Base-by-base conservation (phyloP, 75 land plant genomes). In the Picea sitchensis region DNA sequence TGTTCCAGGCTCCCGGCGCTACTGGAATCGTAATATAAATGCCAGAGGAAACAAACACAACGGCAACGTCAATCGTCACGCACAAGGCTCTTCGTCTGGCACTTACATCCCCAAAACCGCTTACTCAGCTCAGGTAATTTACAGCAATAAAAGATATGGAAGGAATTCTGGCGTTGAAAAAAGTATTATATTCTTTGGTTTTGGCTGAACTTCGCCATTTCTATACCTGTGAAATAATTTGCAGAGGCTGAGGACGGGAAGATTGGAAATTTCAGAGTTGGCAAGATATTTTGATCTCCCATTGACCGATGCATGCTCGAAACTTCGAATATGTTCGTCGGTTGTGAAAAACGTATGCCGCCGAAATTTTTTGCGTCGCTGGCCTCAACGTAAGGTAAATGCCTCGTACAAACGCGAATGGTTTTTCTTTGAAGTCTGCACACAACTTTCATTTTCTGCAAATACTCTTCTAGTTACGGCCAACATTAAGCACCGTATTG, bases 351-450 rank as follows among this genome's bases (percentile, higher is more conserved):
- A 88, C 18, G 78, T 82, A 23, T 88, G 89, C 76, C 83, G 89
- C 20, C 65, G 82, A 59, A 77, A 88, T 74, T 82, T 82, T 8
- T 65, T 88, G 76, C 57, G 64, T 5, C 79, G 89, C 30, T 88
- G 89, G 89, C 89, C 89, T 59, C 78, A 82, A 69, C 84, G 89
- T 56, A 85, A 88, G 84, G 89, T 84, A 74, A 47, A 8, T 6
- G 11, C 8, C 7, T 8, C 5, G 0, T 5, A 5, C 5, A 47
- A 7, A 6, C 5, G 8, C 7, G 11, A 1, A 47, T 47, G 54
- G 11, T 47, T 6, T 7, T 6, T 7, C 8, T 7, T 8, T 6
- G 1, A 8, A 47, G 7, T 47, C 38, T 36, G 38, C 38, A 26
- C 26, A 26, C 26, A 26, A 26, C 26, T 26, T 26, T 26, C 26